Evolutionary conservation across 176 grass and related monocot species (phyloP), one percentile per base, ranked within the genome.

Genomic region (Eremochloa ophiuroides): DNA sequence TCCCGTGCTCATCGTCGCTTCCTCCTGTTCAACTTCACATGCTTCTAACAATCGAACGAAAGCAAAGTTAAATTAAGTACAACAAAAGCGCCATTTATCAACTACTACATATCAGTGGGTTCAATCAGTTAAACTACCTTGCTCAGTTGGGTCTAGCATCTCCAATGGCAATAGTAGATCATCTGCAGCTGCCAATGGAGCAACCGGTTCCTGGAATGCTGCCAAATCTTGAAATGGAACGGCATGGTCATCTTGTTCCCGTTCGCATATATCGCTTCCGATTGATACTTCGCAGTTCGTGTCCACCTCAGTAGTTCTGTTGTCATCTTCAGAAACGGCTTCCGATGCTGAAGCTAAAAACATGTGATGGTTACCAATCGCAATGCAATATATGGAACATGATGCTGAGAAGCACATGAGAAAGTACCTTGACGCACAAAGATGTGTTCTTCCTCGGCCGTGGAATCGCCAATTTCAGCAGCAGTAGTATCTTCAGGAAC

Each of bases 181-280:
- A 47, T 83, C 68, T 60, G 55, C 56, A 48, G 20, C 59, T 6
- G 82, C 26, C 59, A 66, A 22, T 66, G 78, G 78, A 73, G 46
- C 22, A 74, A 16, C 43, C 14, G n/a, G 40, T 31, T 83, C 79
- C 60, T 83, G 61, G 3, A 65, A 25, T 13, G 15, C 62, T 61
- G 66, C 55, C 56, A 47, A 62, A 50, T 87, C 80, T 77, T 87
- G 73, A 77, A 83, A 83, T 3, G 56, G 86, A 40, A 77, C 66
- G 7, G 1, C 62, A 18, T 69, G 59, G 27, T 80, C 79, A 22
- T 84, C 68, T 56, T 88, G 87, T 63, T 95, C 88, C 66, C 77
- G 78, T 23, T 93, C 85, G 41, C 88, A 87, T 65, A 96, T 95
- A 60, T 96, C 93, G 74, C 97, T 96, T 38, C 91, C 93, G 33